Evolutionary conservation across 352 stramenopile species (phyloP), one percentile per base, ranked within the genome.

Genomic region (Phytophthora tentaculata): DNA sequence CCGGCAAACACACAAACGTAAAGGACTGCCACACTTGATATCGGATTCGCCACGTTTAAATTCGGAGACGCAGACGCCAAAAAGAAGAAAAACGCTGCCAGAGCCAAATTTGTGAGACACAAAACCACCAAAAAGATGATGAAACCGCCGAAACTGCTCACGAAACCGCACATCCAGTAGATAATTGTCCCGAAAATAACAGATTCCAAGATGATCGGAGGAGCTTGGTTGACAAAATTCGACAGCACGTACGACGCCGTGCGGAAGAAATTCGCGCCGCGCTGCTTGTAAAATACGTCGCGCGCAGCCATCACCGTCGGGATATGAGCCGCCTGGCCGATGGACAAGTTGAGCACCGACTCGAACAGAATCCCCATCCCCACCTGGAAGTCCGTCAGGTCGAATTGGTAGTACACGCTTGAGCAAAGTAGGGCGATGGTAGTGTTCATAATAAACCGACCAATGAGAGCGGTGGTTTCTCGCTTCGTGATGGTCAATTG

Each of bases 101-200:
- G 67, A 0, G 22, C 22, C 12, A 49, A 3, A 19, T 32, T 57
- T 14, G 13, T 47, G 19, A 47, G 20, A 23, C 28, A 29, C 5
- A 58, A 14, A 16, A 54, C 61, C 8, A 78, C 29, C 29, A 77
- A 5, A 49, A 83, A 86, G 49, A 63, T 16, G 20, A 61, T 29
- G 48, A 69, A 76, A 5, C 37, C 13, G 12, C 10, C 22, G 0
- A 50, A 45, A 0, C 3, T 50, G 24, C 7, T 29, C 26, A 69
- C 61, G 26, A 94, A 77, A 8, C 88, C 88, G 41, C 89, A 80
- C 62, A 70, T 64, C 73, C 80, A 95, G 61, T 95, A 95, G 0
- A 94, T 51, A 56, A 95, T 68, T 1, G 73, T 76, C 9, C 82
- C 80, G 77, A 95, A 95, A 3, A 90, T 52, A 1, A 91, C 51